A percentile compares a stretch with the other conserved stretches of the same genome.
These are phyloP conservation scores for Diplocarpon rosae DNA, from an alignment of 2,329 filamentous ascomycete species.

Conservation along the genomic window DNA sequence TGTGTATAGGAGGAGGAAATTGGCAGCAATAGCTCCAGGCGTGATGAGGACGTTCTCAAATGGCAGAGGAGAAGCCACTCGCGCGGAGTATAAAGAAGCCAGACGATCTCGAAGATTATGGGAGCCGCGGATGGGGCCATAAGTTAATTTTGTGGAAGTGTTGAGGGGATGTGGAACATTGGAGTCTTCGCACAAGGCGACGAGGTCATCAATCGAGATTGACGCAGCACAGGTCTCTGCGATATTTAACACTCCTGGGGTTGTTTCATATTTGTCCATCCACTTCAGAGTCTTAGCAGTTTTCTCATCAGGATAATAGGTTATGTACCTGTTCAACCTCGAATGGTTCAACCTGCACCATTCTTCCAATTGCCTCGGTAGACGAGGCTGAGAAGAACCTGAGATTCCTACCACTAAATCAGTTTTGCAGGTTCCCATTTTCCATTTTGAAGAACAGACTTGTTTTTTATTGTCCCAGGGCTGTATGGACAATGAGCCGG, in stretches of 20 bases:
- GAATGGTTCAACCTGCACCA: slow-evolving; percentile 52
- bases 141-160: slow-evolving; percentile 52
- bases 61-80: slow-evolving; percentile 35
- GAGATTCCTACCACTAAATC: slow-evolving; percentile 4
- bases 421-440: slow-evolving; percentile 4
- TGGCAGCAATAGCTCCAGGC: slow-evolving; percentile 73
- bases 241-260: slow-evolving; percentile 52
- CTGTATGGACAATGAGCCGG: too few species aligned
- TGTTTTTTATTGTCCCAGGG: too few species aligned
- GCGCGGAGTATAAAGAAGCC: slow-evolving; percentile 51
- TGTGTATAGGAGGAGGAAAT: slow-evolving; percentile 67
- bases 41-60: slow-evolving; percentile 63
- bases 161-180: slow-evolving; percentile 32
- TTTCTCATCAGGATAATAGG: not conserved
- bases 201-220: slow-evolving; percentile 59
- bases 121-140: slow-evolving; percentile 63
- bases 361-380: slow-evolving; percentile 26
- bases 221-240: slow-evolving; percentile 72
- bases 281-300: slow-evolving; percentile 32
- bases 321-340: slow-evolving; percentile 56
- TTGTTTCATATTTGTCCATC: slow-evolving; percentile 51
- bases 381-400: slow-evolving; percentile 8
- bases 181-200: slow-evolving; percentile 45
- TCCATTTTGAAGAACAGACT: slow-evolving; percentile 6
- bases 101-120: slow-evolving; percentile 52